Percentiles rank a stretch among this genome's conserved stretches.
phyloP scores from a whole-genome alignment of 2,329 filamentous ascomycete species.

The Diplodia intermedia region DNA sequence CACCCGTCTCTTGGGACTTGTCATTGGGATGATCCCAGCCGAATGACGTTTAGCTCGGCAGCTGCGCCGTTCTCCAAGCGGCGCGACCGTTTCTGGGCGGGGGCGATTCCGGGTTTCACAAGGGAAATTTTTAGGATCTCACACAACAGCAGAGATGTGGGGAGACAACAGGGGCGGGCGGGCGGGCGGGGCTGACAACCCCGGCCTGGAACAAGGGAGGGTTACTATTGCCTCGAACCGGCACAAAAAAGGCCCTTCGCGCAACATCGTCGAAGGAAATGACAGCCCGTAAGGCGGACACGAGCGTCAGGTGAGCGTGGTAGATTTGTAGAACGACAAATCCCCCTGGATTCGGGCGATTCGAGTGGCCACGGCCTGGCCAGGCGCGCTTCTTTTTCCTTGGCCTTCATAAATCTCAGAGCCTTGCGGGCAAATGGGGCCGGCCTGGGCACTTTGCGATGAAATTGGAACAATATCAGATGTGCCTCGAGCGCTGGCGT shows the following conservation, averaged over 20 bases:
- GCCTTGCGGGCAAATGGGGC: neutral
- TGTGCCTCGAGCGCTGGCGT: neutral
- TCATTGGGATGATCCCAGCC: constrained; percentile 15
- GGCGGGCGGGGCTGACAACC: neutral
- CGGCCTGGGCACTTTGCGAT: constrained; percentile 2
- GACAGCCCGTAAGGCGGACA: neutral
- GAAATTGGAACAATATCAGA: neutral
- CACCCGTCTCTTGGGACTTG: constrained; percentile 3
- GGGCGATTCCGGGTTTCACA: constrained; percentile 7
- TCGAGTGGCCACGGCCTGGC: too few species aligned
- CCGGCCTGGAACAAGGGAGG: constrained; percentile 1
- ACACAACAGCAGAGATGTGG: constrained; percentile 22
- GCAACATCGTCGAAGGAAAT: constrained; percentile 17
- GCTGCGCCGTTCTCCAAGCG: constrained; percentile 3
- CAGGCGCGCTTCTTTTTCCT: constrained; percentile 2
- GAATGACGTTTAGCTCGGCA: constrained; percentile 18
- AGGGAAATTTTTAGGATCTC: constrained; percentile 30
- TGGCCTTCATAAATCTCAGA: neutral
- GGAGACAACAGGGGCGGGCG: constrained; percentile 21
- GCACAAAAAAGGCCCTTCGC: constrained; percentile 18
- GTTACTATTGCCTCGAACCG: constrained; percentile 7
- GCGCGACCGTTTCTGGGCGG: constrained; percentile 3
- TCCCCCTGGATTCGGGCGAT: neutral
- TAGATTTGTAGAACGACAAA: neutral
- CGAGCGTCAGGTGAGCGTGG: constrained; percentile 22